Evolutionary conservation across 345 rosid genomes (phyloP), one percentile per base, ranked within the genome.

Genomic region (Citropsis articulata): DNA sequence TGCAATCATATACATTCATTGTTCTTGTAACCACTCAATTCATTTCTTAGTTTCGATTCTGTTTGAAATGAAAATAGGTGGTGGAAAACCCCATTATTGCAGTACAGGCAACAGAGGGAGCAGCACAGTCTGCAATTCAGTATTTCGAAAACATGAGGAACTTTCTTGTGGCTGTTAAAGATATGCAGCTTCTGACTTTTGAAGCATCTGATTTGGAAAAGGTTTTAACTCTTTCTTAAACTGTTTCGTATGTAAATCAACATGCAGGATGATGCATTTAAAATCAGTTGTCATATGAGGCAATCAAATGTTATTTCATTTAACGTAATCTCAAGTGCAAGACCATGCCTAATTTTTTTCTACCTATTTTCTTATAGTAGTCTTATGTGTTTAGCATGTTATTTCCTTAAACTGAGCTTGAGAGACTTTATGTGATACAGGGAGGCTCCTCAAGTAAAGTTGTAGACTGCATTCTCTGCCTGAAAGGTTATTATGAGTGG

Each of bases 81-180:
- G 99, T 96, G 62, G 98, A 93, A 60, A 95, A 84, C 73, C 96
- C 97, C 53, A 80, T 88, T 8, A 80, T 92, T 36, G 88, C 90
- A 1, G 88, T 91, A 60, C 93, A 93, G 71, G 88, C 97, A 2
- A 87, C 95, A 0, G 99, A 96, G 40, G 99, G 90, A 50, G 97
- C 99, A 14, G 99, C 99, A 38, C 99, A 96, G 75, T 96, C 97
- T 24, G 99, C 99, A 6, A 96, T 96, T 74, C 99, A 96, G 84
- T 96, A 90, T 77, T 96, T 96, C 6, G 99, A 96, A 79, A 96
- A 96, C 87, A 96, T 92, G 99, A 92, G 99, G 81, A 96, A 96
- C 75, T 96, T 96, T 83, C 90, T 96, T 42, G 89, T 86, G 73
- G 98, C 98, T 78, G 97, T 96, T 21, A 94, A 90, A 72, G 87